Evolutionary conservation across 257 asterid genomes (phyloP).

Genomic region (Cinchona pubescens): DNA sequence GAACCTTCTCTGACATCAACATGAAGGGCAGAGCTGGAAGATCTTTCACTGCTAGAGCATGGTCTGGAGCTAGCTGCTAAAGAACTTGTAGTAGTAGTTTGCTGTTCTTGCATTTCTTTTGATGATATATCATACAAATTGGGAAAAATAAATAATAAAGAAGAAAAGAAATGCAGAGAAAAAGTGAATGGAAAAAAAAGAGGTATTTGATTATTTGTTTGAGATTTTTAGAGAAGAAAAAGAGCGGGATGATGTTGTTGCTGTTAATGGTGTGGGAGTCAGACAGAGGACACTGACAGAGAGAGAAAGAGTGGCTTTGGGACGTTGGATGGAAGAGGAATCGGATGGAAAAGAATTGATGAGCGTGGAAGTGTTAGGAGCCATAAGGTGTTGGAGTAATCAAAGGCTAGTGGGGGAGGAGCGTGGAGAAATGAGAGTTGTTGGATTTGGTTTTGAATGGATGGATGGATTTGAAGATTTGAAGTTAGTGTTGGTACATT

Average conservation of each 20-base stretch:
- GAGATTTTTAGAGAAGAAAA: slow-evolving; percentile 33
- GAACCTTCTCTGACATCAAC: slow-evolving; percentile 71
- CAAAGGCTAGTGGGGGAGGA: slow-evolving; percentile 49
- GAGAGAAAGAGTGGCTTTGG: slow-evolving; percentile 19
- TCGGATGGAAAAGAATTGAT: slow-evolving; percentile 29
- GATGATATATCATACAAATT: neutral
- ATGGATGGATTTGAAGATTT: slow-evolving; percentile 22
- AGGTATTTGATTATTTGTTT: slow-evolving; percentile 34
- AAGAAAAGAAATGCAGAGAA: neutral
- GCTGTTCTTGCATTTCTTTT: slow-evolving; percentile 80
- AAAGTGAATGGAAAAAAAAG: slow-evolving; percentile 10
- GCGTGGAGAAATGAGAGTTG: slow-evolving; percentile 40
- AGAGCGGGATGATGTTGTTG: slow-evolving; percentile 64
- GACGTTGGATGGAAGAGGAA: slow-evolving; percentile 47
- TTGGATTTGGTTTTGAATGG: slow-evolving; percentile 36
- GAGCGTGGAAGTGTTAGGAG: slow-evolving; percentile 68
- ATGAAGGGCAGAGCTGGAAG: slow-evolving; percentile 87
- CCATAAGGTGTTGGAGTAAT: slow-evolving; percentile 61
- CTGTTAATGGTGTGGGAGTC: no score
- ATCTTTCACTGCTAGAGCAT: slow-evolving; percentile 93
- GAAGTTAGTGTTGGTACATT: slow-evolving; percentile 3
- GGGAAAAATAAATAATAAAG: neutral
- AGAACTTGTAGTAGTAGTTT: slow-evolving; percentile 81
- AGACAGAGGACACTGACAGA: slow-evolving; percentile 2
- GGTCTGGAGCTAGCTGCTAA: slow-evolving; percentile 75